Conservation (phyloP, 2,329 filamentous ascomycete species). For the Cladosporium sphaerospermum region DNA sequence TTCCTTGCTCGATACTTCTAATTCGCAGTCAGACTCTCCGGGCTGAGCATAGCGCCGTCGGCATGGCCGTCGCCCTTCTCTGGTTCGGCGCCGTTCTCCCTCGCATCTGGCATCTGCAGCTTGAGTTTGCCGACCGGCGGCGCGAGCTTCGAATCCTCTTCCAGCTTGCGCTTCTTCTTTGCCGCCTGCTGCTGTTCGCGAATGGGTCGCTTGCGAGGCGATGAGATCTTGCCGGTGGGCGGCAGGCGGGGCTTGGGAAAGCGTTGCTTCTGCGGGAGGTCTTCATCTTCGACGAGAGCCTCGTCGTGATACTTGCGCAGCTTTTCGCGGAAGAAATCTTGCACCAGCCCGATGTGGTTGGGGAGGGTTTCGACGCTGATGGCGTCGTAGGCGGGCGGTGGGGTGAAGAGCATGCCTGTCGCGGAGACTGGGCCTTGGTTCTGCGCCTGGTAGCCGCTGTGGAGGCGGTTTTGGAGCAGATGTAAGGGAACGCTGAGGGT, state of each 20-base stretch:
- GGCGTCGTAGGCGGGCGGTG: conserved; percentile 64
- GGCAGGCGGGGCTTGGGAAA: conserved; percentile 55
- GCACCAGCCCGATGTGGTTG: conserved; percentile 77
- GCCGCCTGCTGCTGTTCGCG: conserved; percentile 77
- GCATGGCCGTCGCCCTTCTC: conserved; percentile 60
- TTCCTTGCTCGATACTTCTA: background rate
- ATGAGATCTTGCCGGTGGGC: conserved; percentile 80
- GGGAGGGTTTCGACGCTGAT: conserved; percentile 73
- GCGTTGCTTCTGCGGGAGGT: conserved; percentile 86
- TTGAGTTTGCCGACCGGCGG: conserved; percentile 49
- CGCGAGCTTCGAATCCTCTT: conserved; percentile 31
- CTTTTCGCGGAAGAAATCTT: conserved; percentile 86
- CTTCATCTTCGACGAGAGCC: conserved; percentile 86
- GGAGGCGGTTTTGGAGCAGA: conserved; percentile 83
- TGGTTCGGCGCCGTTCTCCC: conserved; percentile 48
- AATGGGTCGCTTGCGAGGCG: conserved; percentile 73
- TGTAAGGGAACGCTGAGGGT: conserved; percentile 89
- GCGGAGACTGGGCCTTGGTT: conserved; percentile 56
- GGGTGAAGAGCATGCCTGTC: conserved; percentile 57
- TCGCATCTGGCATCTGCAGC: conserved; percentile 40
- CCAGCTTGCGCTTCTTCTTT: conserved; percentile 77
- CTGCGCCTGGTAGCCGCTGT: conserved; percentile 76
- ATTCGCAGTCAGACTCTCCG: conserved; percentile 57
- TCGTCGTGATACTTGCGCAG: conserved; percentile 77
- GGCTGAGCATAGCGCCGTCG: conserved; percentile 74